phyloP scores from a whole-genome alignment of 2,329 filamentous ascomycete species.

The Aureobasidium mangrovei region DNA sequence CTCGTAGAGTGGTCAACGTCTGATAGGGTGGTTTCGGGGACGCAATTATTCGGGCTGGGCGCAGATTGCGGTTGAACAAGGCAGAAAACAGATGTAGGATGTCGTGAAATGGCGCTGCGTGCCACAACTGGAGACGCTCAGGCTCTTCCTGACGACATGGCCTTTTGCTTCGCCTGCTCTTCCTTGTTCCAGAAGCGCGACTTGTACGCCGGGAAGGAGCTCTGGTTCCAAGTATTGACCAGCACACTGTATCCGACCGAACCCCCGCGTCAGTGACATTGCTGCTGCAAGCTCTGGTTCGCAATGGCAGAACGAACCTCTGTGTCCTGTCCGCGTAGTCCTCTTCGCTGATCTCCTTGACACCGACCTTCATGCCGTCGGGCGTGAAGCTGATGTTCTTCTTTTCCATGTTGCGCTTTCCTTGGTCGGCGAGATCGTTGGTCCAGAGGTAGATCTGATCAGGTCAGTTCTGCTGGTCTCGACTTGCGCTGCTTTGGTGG shows the following conservation, averaged over 20 bases:
- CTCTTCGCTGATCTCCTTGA: constrained; percentile 60
- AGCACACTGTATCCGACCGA: constrained; percentile 28
- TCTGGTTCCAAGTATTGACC: constrained; percentile 43
- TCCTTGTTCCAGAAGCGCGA: constrained; percentile 24
- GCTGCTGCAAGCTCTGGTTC: background rate
- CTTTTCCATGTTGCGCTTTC: constrained; percentile 61
- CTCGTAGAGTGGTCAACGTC: no score
- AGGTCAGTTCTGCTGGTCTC: background rate
- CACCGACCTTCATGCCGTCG: constrained; percentile 60
- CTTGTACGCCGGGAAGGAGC: constrained; percentile 30
- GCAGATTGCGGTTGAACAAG: no score
- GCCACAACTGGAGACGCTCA: background rate
- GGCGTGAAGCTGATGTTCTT: constrained; percentile 69
- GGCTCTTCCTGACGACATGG: background rate
- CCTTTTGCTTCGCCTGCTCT: constrained; percentile 15
- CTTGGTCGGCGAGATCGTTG: constrained; percentile 55
- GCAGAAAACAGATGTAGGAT: no score
- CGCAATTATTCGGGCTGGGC: no score
- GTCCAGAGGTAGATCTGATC: constrained; percentile 55
- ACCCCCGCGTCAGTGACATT: background rate
- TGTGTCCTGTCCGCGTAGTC: constrained; percentile 67
- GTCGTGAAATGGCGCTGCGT: background rate
- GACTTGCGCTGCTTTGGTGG: background rate
- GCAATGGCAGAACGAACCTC: constrained; percentile 28
- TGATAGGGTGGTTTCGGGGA: no score